phyloP scores from a whole-genome alignment of 2,329 filamentous ascomycete genomes.

The Dothideomycetidae sp. region DNA sequence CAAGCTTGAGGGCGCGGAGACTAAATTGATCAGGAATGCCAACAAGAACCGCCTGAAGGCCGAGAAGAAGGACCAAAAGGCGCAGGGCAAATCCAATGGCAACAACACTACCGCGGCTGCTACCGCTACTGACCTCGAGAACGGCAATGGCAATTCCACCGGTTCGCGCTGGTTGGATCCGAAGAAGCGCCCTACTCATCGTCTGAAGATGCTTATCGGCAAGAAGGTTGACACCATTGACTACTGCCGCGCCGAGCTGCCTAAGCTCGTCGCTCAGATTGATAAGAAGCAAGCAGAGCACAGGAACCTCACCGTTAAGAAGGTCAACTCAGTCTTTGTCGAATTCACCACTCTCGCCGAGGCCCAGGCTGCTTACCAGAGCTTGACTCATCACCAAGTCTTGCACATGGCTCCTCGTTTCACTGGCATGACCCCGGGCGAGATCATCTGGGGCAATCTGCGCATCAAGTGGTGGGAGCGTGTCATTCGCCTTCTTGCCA shows the following conservation, averaged over 20 bases:
- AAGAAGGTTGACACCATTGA: constrained; percentile 91
- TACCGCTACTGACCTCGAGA: constrained; percentile 23
- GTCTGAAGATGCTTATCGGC: constrained; percentile 55
- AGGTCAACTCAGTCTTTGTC: constrained; percentile 70
- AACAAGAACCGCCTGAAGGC: constrained; percentile 58
- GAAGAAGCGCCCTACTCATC: constrained; percentile 65
- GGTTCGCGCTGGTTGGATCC: constrained; percentile 50
- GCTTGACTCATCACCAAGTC: constrained; percentile 72
- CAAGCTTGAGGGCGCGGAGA: constrained; percentile 74
- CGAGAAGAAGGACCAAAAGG: constrained; percentile 40
- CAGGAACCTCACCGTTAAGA: constrained; percentile 39
- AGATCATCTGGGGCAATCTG: constrained; percentile 80
- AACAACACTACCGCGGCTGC: neutral
- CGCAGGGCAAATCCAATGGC: constrained; percentile 37
- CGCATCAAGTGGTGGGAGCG: constrained; percentile 77
- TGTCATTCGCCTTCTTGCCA: constrained; percentile 49
- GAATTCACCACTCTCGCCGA: constrained; percentile 73
- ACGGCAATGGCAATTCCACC: constrained; percentile 51
- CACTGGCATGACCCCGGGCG: constrained; percentile 65
- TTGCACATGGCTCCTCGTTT: constrained; percentile 77
- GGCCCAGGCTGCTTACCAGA: constrained; percentile 77
- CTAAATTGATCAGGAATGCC: constrained; percentile 66
- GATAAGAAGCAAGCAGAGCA: constrained; percentile 54
- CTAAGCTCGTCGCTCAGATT: constrained; percentile 58
- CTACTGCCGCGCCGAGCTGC: constrained; percentile 68